Conservation (phyloP, 2,329 filamentous ascomycete species). For the Dothideomycetes sp. region DNA sequence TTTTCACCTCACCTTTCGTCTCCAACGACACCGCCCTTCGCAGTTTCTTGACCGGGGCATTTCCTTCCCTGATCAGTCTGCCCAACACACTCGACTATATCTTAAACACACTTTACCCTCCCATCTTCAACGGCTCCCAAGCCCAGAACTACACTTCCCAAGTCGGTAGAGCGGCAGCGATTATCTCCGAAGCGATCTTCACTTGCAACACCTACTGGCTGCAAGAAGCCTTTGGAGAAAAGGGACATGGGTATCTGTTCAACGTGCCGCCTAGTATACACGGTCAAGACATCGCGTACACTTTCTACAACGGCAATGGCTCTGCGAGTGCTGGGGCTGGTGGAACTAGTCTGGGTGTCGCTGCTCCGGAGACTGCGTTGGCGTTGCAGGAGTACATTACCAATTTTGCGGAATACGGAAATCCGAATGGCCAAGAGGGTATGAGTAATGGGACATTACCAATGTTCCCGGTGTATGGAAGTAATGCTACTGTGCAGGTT, state of each 20-base stretch:
- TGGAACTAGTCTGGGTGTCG: background rate
- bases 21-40: constrained; percentile 25
- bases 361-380: constrained; percentile 28
- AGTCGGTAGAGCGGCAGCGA: constrained; percentile 33
- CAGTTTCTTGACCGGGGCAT: constrained; percentile 19
- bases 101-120: constrained; percentile 39
- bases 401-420: constrained; percentile 32
- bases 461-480: constrained; percentile 40
- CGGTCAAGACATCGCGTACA: constrained; percentile 44
- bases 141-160: constrained; percentile 36
- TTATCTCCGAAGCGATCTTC: constrained; percentile 36
- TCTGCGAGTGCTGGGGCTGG: constrained; percentile 12
- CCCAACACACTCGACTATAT: constrained; percentile 33
- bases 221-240: constrained; percentile 36
- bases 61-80: constrained; percentile 25
- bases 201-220: constrained; percentile 47
- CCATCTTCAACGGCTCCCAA: constrained; percentile 38
- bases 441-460: too few species aligned
- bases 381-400: constrained; percentile 40
- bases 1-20: constrained; percentile 35
- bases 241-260: constrained; percentile 46
- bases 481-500: constrained; percentile 34
- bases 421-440: constrained; percentile 30
- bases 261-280: constrained; percentile 45
- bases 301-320: constrained; percentile 39